Evolutionary conservation across 331 rosid genomes (phyloP), one percentile per base, ranked within the genome.

Genomic region (Quercus tomentella): DNA sequence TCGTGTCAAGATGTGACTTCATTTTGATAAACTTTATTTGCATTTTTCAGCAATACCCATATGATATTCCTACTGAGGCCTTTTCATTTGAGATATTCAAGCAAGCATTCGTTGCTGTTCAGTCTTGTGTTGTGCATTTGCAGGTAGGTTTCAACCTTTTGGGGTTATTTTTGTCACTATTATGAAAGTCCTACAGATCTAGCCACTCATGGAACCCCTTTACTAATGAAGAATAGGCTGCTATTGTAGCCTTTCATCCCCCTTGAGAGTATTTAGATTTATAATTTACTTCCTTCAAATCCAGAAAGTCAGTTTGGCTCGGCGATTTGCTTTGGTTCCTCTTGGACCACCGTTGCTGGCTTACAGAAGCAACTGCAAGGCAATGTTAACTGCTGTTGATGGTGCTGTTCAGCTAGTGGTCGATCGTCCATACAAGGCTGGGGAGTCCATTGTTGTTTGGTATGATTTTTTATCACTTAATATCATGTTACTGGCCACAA

Each of bases 21-120:
- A 60, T 62, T 61, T 56, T 71, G 60, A 70, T 85, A 72, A 82
- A 82, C 62, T 49, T 66, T 77, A 54, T 81, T 67, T 75, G 62
- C 58, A 51, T 80, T 65, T 77, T 86, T 80, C 94, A 96, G 99
- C 99, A 96, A 96, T 96, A 96, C 81, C 99, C 99, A 23, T 93
- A 88, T 78, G 99, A 96, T 68, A 90, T 91, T 83, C 99, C 99
- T 33, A 93, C 99, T 1, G 99, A 96, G 84, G 99, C 99, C 45
- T 96, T 96, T 87, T 74, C 98, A 20, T 96, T 89, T 77, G 93
- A 93, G 83, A 96, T 96, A 81, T 96, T 96, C 90, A 93, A 93
- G 83, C 99, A 96, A 89, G 98, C 99, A 80, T 96, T 96, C 68
- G 99, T 94, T 82, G 99, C 97, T 5, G 90, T 96, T 87, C 99